Percentiles rank a stretch among this genome's conserved stretches.
phyloP scores from a whole-genome alignment of 1,284 basidiomycete species.

The Amylostereum areolatum region DNA sequence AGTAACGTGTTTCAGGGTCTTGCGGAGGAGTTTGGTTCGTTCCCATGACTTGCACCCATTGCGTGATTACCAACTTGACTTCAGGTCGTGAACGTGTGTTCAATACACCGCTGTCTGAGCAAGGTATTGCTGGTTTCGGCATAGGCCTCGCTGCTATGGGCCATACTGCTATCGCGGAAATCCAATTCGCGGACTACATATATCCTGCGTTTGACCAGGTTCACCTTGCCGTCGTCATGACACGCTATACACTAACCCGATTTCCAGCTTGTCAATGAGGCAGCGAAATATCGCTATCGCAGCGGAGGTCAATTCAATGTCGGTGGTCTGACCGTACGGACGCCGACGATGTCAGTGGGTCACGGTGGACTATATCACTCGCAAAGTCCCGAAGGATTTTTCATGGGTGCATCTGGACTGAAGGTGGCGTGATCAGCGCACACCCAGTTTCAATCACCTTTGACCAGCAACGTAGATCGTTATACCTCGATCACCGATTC shows the following conservation, averaged over 20 bases:
- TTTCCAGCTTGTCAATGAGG: constrained; percentile 86
- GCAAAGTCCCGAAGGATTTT: constrained; percentile 92
- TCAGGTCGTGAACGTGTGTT: constrained; percentile 88
- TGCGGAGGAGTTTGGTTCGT: constrained; percentile 84
- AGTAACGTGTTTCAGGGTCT: constrained; percentile 55
- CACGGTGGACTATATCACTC: constrained; percentile 94
- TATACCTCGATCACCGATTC: constrained; percentile 88
- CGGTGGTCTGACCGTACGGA: constrained; percentile 83
- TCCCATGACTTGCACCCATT: neutral
- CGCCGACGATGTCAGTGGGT: constrained; percentile 87
- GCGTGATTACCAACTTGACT: neutral
- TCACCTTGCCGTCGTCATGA: constrained; percentile 15
- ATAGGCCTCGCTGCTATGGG: constrained; percentile 92
- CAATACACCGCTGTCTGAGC: constrained; percentile 90
- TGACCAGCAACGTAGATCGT: constrained; percentile 68
- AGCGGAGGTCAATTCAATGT: constrained; percentile 82
- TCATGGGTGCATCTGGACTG: constrained; percentile 84
- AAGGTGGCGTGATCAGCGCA: too few species aligned
- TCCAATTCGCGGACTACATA: constrained; percentile 86
- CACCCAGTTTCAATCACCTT: too few species aligned
- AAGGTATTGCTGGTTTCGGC: constrained; percentile 93
- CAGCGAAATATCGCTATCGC: constrained; percentile 89
- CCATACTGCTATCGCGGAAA: constrained; percentile 91
- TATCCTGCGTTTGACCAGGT: constrained; percentile 91
- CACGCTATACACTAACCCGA: neutral